These are phyloP conservation scores for Catharanthus roseus DNA, from an alignment of 257 asterid species.

Conservation along the genomic window DNA sequence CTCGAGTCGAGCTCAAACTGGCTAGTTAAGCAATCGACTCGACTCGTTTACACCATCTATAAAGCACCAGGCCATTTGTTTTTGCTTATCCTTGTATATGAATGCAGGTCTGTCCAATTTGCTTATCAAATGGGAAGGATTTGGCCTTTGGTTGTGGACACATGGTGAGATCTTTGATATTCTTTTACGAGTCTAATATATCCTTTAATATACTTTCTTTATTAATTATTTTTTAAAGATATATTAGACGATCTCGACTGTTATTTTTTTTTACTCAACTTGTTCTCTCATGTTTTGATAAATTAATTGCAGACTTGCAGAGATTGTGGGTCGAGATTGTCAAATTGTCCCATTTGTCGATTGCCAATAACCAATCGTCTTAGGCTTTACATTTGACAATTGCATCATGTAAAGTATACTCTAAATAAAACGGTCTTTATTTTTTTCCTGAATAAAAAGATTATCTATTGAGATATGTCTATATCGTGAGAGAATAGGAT, in stretches of 20 bases:
- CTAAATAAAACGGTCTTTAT: too few species aligned
- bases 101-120: constrained; percentile 63
- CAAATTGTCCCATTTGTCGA: constrained; percentile 73
- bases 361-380: constrained; percentile 58
- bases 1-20: too few species aligned
- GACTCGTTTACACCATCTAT: neutral
- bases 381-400: constrained; percentile 47
- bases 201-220: too few species aligned
- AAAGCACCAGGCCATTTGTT: neutral
- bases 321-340: constrained; percentile 59
- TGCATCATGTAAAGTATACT: too few species aligned
- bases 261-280: neutral
- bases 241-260: too few species aligned
- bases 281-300: neutral
- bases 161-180: constrained; percentile 36
- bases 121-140: constrained; percentile 53
- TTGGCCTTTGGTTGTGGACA: constrained; percentile 81
- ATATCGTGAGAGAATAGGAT: too few species aligned
- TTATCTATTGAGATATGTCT: too few species aligned
- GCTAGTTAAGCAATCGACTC: too few species aligned
- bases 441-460: too few species aligned
- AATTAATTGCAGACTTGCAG: constrained; percentile 62
- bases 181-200: too few species aligned
- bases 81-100: neutral
- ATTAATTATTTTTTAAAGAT: too few species aligned